Evolutionary conservation across 2,329 filamentous ascomycete species (phyloP), one percentile per base, ranked within the genome.

Genomic region (Aspergillus sp.): DNA sequence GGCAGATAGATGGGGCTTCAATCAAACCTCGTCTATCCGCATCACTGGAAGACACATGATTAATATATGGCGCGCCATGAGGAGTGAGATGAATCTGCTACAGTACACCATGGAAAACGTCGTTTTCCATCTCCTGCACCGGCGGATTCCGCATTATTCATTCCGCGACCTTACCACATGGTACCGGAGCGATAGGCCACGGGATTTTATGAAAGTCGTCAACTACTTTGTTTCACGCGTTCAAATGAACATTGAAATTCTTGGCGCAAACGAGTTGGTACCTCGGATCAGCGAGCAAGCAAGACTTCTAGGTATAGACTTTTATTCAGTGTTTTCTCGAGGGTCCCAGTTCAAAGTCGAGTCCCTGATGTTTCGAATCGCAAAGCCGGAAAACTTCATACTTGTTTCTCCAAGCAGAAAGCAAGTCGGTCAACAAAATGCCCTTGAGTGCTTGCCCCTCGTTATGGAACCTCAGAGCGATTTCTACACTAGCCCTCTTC

Each of bases 261-360:
- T 99, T 0, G 92, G 96, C 61, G 84, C 88, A 8, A 97, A 96
- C 63, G 95, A 97, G 69, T 80, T 98, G 20, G 86, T 98, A 38
- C 80, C 92, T 1, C 84, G 93, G 53, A 98, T 92, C 0, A 96
- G 92, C 66, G 95, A 99, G 73, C 95, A 99, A 74, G 95, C 95
- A 8, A 87, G 95, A 11, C 80, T 99, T 11, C 82, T 99, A 3
- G 95, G 95, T 0, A 89, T 98, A 0, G 95, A 99, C 74, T 99
- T 99, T 77, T 96, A 93, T 72, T 96, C 93, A 0, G 95, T 99
- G 54, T 95, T 97, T 68, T 93, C 90, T 5, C 85, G 95, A 54
- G 95, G 95, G 15, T 98, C 93, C 0, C 95, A 99, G 70, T 98
- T 96, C 83, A 99, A 99, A 73, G 95, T 99, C 41, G 95, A 99